Conservation (phyloP, 1,139 yeast genomes). For the Taphrina communis region DNA sequence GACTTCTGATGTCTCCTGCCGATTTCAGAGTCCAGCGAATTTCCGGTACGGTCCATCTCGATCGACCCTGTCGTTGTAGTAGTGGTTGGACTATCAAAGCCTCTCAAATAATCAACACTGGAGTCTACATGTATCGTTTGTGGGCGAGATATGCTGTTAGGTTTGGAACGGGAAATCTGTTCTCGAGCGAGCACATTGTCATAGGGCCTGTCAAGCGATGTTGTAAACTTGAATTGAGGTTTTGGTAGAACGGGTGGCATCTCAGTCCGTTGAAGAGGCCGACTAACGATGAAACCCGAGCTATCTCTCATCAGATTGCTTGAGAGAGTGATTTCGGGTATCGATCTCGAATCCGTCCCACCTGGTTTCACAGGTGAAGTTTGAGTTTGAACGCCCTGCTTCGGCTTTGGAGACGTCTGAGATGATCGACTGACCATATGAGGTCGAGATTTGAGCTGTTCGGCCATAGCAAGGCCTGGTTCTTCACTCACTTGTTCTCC, state of each 20-base stretch:
- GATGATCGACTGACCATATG: slow-evolving; percentile 26
- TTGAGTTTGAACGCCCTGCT: slow-evolving; percentile 29
- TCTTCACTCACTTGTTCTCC: background rate
- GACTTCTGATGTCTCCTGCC: slow-evolving; percentile 36
- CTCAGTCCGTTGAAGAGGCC: slow-evolving; percentile 42
- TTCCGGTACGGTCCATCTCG: slow-evolving; percentile 16
- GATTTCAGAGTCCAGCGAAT: slow-evolving; percentile 42
- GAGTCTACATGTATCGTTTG: slow-evolving; percentile 55
- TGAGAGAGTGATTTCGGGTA: slow-evolving; percentile 1
- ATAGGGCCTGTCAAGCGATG: slow-evolving; percentile 38
- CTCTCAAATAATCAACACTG: slow-evolving; percentile 65
- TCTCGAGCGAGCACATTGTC: slow-evolving; percentile 32
- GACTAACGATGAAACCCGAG: slow-evolving; percentile 39
- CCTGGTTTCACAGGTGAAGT: slow-evolving; percentile 26
- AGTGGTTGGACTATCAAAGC: slow-evolving; percentile 58
- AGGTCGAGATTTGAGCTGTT: slow-evolving; percentile 16
- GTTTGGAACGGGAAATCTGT: slow-evolving; percentile 20
- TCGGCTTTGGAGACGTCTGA: slow-evolving; percentile 32
- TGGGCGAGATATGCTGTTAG: slow-evolving; percentile 48
- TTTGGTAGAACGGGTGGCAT: slow-evolving; percentile 39
- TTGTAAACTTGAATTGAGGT: slow-evolving; percentile 43
- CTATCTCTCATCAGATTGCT: slow-evolving; percentile 24
- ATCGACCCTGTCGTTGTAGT: slow-evolving; percentile 45
- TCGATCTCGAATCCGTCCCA: background rate
- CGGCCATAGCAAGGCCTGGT: background rate